These are phyloP conservation scores for Thymus quinquecostatus DNA, from an alignment of 257 asterid species.

Conservation along the genomic window DNA sequence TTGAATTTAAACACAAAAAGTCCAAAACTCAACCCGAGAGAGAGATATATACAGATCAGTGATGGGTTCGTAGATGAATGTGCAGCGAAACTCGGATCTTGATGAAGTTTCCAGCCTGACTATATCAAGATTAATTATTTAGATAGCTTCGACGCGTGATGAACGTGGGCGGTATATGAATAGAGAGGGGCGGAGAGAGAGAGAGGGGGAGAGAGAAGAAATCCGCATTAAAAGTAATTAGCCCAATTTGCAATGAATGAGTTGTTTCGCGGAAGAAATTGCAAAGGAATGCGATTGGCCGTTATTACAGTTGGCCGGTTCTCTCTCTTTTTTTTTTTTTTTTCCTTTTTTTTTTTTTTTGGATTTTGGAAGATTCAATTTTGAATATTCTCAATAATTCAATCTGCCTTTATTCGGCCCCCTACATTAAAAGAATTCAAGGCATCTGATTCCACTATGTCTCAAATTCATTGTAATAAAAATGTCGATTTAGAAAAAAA, in stretches of 20 bases:
- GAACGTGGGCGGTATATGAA: slow-evolving; percentile 8
- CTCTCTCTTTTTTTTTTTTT: too few species aligned
- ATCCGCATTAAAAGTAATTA: background rate
- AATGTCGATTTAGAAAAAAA: too few species aligned
- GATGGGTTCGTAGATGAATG: slow-evolving; percentile 25
- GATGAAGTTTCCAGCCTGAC: background rate
- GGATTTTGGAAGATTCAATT: background rate
- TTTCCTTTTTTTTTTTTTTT: too few species aligned
- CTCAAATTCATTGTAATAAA: too few species aligned
- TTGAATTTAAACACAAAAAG: background rate
- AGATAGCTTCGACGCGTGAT: slow-evolving; percentile 10
- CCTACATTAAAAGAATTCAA: too few species aligned
- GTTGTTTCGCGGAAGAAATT: slow-evolving; percentile 10
- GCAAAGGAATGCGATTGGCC: slow-evolving; percentile 1
- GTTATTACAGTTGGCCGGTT: slow-evolving; percentile 26
- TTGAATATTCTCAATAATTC: background rate
- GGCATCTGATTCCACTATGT: too few species aligned
- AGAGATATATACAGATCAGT: slow-evolving; percentile 12
- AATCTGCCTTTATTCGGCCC: background rate
- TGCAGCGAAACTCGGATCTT: slow-evolving; percentile 35
- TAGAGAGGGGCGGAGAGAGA: background rate
- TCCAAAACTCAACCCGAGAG: slow-evolving; percentile 16
- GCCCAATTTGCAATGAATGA: background rate
- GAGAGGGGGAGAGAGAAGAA: background rate
- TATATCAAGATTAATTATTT: background rate